Conservation (phyloP, 75 land plant genomes). For the Picea sitchensis region DNA sequence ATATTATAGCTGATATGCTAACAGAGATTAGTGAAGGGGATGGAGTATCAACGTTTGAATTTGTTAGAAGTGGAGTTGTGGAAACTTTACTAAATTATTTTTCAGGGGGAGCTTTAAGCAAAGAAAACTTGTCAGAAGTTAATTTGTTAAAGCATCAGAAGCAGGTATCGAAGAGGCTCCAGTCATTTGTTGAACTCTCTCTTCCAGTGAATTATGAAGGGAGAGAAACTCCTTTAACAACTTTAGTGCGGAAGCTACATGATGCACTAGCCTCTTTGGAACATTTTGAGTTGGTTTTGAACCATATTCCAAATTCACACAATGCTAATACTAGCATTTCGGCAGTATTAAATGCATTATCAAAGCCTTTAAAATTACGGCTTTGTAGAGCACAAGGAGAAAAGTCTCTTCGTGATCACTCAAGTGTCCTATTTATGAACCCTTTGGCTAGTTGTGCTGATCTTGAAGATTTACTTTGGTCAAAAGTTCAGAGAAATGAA, state of each 20-base stretch:
- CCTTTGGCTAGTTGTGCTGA: conserved; percentile 39
- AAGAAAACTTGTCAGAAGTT: conserved; percentile 9
- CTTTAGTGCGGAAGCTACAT: conserved; percentile 54
- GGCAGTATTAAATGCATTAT: conserved; percentile 14
- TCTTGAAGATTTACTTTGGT: conserved; percentile 59
- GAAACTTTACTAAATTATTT: conserved; percentile 50
- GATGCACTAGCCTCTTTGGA: conserved; percentile 65
- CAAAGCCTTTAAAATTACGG: conserved; percentile 51
- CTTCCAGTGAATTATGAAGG: conserved; percentile 8
- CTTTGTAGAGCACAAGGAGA: conserved; percentile 54
- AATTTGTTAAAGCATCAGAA: neutral
- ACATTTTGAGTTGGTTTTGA: conserved; percentile 52
- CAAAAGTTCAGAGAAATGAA: conserved; percentile 28
- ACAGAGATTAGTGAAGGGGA: conserved; percentile 38
- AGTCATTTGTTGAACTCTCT: conserved; percentile 30
- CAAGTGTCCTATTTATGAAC: conserved; percentile 34
- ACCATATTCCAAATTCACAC: conserved; percentile 24
- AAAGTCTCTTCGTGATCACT: conserved; percentile 29
- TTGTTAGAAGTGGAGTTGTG: conserved; percentile 70
- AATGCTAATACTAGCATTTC: conserved; percentile 40
- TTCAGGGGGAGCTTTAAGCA: conserved; percentile 24
- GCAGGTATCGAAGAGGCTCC: conserved; percentile 30
- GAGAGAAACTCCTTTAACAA: conserved; percentile 31
- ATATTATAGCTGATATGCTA: conserved; percentile 38
- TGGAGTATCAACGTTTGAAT: conserved; percentile 71